Evolutionary conservation across 352 stramenopile species (phyloP).

Genomic region (Pythium pyrilobum): DNA sequence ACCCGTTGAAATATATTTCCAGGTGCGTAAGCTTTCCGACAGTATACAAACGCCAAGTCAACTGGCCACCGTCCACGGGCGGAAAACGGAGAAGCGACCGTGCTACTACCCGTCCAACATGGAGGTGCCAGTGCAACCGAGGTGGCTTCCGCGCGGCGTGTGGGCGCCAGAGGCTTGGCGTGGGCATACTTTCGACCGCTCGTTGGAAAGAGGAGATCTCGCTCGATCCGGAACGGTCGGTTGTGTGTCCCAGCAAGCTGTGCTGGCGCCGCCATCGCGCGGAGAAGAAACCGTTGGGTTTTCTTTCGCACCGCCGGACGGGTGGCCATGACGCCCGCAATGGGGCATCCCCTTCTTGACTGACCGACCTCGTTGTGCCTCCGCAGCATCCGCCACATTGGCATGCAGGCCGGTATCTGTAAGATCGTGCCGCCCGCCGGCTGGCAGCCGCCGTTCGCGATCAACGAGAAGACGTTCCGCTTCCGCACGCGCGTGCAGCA

Average conservation of each 20-base stretch:
- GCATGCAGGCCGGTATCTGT: constrained; percentile 94
- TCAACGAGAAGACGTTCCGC: constrained; percentile 80
- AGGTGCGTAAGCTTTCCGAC: constrained; percentile 62
- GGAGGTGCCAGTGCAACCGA: neutral
- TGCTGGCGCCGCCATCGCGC: neutral
- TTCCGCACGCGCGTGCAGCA: constrained; percentile 96
- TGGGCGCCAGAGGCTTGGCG: neutral
- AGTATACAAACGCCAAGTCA: constrained; percentile 26
- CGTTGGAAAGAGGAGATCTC: constrained; percentile 14
- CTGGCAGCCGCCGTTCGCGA: constrained; percentile 89
- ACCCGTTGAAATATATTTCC: constrained; percentile 92
- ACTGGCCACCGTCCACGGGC: constrained; percentile 1
- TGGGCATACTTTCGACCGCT: constrained; percentile 10
- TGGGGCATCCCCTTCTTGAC: too few species aligned
- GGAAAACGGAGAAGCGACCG: constrained; percentile 16
- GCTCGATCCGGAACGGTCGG: neutral
- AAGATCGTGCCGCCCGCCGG: constrained; percentile 97
- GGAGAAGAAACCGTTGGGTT: constrained; percentile 6
- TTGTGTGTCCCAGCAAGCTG: neutral
- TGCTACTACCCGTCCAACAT: too few species aligned
- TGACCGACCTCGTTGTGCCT: neutral
- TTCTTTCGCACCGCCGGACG: too few species aligned
- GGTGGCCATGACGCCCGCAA: too few species aligned
- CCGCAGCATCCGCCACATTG: constrained; percentile 84
- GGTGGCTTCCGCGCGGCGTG: neutral